phyloP scores from a whole-genome alignment of 805 yeast genomes.

The Zygosaccharomyces rouxii region DNA sequence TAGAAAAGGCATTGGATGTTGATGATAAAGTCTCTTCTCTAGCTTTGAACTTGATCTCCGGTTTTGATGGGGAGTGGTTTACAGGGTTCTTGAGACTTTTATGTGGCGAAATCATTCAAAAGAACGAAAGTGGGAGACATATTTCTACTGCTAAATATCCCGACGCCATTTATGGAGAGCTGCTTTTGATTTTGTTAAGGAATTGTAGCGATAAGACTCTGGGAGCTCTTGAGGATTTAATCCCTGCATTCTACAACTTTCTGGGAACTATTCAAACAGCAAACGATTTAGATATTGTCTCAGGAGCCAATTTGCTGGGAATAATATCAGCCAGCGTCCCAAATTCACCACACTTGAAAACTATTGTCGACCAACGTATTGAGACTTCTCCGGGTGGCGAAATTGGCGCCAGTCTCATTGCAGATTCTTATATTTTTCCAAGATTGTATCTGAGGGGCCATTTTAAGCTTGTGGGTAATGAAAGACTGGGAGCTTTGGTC shows the following conservation, averaged over 20 bases:
- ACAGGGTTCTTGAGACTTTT: slow-evolving; percentile 32
- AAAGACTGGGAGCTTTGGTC: background rate
- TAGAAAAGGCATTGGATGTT: slow-evolving; percentile 63
- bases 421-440: slow-evolving; percentile 23
- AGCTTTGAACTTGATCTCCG: slow-evolving; percentile 12
- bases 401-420: slow-evolving; percentile 11
- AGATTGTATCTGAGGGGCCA: slow-evolving; percentile 14
- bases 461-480: background rate
- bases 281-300: slow-evolving; percentile 27
- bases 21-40: slow-evolving; percentile 46
- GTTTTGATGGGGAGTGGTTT: slow-evolving; percentile 25
- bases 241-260: slow-evolving; percentile 26
- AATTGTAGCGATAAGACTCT: slow-evolving; percentile 13
- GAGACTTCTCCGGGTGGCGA: background rate
- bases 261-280: slow-evolving; percentile 17
- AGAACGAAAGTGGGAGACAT: slow-evolving; percentile 14
- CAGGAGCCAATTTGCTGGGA: slow-evolving; percentile 46
- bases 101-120: slow-evolving; percentile 36
- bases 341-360: slow-evolving; percentile 8
- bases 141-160: slow-evolving; percentile 19
- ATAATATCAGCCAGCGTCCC: slow-evolving; percentile 35
- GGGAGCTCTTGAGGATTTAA: slow-evolving; percentile 9
- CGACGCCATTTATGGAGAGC: slow-evolving; percentile 36
- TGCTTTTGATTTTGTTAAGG: slow-evolving; percentile 29
- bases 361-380: slow-evolving; percentile 5